Percentiles rank a stretch among this genome's conserved stretches.
These are phyloP conservation scores for Dryas octopetala DNA, from an alignment of 306 rosid genomes.

Conservation along the genomic window DNA sequence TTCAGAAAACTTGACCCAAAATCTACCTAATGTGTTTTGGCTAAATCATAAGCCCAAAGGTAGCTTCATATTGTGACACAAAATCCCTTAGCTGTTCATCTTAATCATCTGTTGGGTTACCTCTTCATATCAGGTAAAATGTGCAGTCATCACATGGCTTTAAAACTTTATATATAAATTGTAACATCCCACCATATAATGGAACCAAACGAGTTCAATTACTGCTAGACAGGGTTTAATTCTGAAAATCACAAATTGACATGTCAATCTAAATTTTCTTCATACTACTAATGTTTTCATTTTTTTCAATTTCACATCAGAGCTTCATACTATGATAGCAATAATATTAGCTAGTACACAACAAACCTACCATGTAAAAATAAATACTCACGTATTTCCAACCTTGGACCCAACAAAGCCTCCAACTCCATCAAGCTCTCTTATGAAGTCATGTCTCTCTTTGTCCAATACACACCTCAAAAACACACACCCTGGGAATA, in stretches of 20 bases:
- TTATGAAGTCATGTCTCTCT: constrained; percentile 76
- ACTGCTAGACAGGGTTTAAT: not conserved
- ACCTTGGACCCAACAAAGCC: constrained; percentile 82
- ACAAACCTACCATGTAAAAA: not conserved
- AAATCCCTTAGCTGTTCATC: not conserved
- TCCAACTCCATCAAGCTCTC: constrained; percentile 74
- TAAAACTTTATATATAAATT: not conserved
- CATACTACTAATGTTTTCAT: not conserved
- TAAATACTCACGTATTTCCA: constrained; percentile 77
- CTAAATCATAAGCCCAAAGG: not conserved
- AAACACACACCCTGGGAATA: constrained; percentile 79
- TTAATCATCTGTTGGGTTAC: not conserved
- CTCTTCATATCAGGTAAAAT: not conserved
- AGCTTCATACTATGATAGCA: not conserved
- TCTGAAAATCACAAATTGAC: not conserved
- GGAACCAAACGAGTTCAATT: not conserved
- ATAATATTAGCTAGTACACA: not conserved
- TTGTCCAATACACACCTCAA: constrained; percentile 72
- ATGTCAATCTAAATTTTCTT: not conserved
- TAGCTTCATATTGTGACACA: not conserved
- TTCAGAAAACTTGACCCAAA: constrained; percentile 2
- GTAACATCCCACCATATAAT: not conserved
- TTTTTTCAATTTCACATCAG: not conserved
- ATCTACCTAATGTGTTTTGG: not conserved
- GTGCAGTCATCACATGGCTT: not conserved